Percentiles rank a stretch among this genome's conserved stretches.
Evolutionary conservation across 805 yeast species (phyloP).

Genomic region (Lipomyces oligophaga): DNA sequence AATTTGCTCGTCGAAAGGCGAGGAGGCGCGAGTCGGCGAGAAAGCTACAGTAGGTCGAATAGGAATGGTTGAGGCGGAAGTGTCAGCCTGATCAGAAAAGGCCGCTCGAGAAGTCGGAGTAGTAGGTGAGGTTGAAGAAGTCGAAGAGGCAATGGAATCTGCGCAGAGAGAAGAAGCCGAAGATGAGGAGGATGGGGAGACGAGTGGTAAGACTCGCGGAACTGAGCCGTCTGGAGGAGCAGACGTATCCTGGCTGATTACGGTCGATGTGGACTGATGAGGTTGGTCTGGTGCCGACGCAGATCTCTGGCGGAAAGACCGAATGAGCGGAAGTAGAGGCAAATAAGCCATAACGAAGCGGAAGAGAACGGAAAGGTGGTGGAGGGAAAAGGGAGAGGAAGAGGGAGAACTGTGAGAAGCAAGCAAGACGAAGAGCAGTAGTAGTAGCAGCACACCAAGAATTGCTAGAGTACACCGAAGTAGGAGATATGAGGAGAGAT

Average conservation of each 20-base stretch:
- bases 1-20: background rate
- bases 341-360: constrained; percentile 18
- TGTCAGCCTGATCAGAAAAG: too few species aligned
- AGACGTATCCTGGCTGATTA: background rate
- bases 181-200: constrained; percentile 2
- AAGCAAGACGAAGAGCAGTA: background rate
- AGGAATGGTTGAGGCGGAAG: background rate
- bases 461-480: too few species aligned
- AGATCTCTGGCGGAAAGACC: constrained; percentile 16
- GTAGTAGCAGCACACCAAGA: background rate
- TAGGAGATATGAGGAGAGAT: too few species aligned
- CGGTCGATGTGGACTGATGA: background rate
- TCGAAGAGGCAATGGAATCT: background rate
- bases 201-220: constrained; percentile 8
- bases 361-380: constrained; percentile 2
- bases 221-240: background rate
- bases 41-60: background rate
- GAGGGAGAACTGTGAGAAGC: constrained; percentile 1
- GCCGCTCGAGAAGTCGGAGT: constrained; percentile 3
- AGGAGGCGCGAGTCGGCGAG: background rate
- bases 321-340: constrained; percentile 23
- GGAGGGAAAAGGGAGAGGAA: constrained; percentile 7
- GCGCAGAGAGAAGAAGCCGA: constrained; percentile 1
- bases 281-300: background rate
- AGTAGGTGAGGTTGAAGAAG: background rate